phyloP scores from a whole-genome alignment of 345 rosid genomes.

The Odontarrhena argentea region DNA sequence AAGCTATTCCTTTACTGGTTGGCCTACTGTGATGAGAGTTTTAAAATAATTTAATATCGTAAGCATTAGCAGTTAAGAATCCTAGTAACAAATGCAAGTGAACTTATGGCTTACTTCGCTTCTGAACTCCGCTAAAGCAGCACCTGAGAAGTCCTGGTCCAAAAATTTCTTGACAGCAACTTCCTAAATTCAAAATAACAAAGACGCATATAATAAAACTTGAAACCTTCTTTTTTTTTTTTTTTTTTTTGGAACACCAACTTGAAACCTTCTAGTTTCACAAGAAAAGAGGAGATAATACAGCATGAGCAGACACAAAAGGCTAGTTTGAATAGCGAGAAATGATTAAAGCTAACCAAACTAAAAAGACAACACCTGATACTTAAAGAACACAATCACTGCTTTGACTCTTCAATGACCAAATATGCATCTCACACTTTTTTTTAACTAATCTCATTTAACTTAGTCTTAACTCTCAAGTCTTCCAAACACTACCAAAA shows the following conservation, averaged over 20 bases:
- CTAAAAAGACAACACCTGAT: slow-evolving; percentile 2
- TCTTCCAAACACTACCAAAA: slow-evolving; percentile 9
- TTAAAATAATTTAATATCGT: neutral
- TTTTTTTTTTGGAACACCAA: neutral
- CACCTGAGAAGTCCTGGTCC: slow-evolving; percentile 99
- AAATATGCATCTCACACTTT: slow-evolving; percentile 15
- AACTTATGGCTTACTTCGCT: slow-evolving; percentile 78
- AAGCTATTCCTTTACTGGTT: slow-evolving; percentile 12
- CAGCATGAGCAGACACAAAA: slow-evolving; percentile 15
- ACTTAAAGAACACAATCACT: slow-evolving; percentile 10
- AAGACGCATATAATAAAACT: slow-evolving; percentile 31
- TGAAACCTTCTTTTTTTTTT: slow-evolving; percentile 2
- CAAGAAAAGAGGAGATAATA: neutral
- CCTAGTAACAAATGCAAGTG: slow-evolving; percentile 16
- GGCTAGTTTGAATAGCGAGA: neutral
- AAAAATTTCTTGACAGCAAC: slow-evolving; percentile 99
- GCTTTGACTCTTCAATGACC: slow-evolving; percentile 19
- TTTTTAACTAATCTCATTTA: slow-evolving; percentile 7
- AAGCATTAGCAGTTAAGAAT: slow-evolving; percentile 16
- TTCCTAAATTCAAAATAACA: slow-evolving; percentile 66
- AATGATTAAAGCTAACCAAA: neutral
- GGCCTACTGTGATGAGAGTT: slow-evolving; percentile 8
- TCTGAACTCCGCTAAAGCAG: slow-evolving; percentile 93
- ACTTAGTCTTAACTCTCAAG: slow-evolving; percentile 1
- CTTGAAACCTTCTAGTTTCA: slow-evolving; percentile 14